Evolutionary conservation across 2,329 filamentous ascomycete species (phyloP).

Genomic region (Pseudodiploospora longispora): DNA sequence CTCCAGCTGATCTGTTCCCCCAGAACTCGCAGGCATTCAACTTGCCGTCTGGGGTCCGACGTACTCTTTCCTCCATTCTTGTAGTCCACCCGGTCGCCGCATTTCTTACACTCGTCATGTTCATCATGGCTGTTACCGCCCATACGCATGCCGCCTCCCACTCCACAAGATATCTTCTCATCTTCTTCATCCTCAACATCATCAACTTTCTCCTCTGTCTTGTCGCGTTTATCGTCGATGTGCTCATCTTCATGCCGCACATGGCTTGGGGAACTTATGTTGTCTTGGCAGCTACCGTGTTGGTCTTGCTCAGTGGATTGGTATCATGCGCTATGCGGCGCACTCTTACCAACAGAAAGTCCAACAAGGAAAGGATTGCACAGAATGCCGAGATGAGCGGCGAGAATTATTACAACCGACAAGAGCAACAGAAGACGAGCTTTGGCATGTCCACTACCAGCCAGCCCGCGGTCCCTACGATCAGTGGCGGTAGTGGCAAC

Average conservation of each 20-base stretch:
- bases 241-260: constrained; percentile 89
- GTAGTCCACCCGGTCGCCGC: constrained; percentile 90
- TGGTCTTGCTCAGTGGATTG: constrained; percentile 73
- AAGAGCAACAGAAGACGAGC: constrained; percentile 45
- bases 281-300: constrained; percentile 78
- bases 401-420: constrained; percentile 77
- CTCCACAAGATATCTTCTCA: constrained; percentile 79
- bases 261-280: constrained; percentile 92
- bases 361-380: constrained; percentile 82
- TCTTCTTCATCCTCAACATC: constrained; percentile 77
- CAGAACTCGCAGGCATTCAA: constrained; percentile 42
- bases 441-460: constrained; percentile 26
- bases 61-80: constrained; percentile 74
- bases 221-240: constrained; percentile 85
- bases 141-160: constrained; percentile 86
- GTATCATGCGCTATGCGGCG: constrained; percentile 93
- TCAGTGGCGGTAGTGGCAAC: constrained; percentile 45
- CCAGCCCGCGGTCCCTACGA: constrained; percentile 51
- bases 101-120: constrained; percentile 75
- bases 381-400: constrained; percentile 98
- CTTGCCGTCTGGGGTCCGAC: constrained; percentile 42
- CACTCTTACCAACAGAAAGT: constrained; percentile 83
- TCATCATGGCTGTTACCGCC: constrained; percentile 68
- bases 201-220: constrained; percentile 77
- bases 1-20: constrained; percentile 16